Percentiles rank a stretch among this genome's conserved stretches.
Conservation (phyloP, 129 eudicot genomes). For the Pseudognaphalium luteoalbum region DNA sequence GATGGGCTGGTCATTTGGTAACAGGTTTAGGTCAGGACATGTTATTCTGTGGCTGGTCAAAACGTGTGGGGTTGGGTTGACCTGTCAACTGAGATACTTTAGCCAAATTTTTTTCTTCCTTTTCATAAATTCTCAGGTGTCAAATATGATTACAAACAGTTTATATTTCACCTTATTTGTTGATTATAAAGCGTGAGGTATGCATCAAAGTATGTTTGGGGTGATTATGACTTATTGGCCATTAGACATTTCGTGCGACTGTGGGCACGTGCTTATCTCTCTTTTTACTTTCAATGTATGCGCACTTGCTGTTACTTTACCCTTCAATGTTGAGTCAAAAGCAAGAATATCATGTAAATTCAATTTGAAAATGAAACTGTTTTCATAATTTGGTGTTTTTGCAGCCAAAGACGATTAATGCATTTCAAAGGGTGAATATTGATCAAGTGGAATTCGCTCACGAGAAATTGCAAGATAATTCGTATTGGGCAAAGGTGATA, state of each 20-base stretch:
- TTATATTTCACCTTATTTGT: background rate
- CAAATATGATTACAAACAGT: background rate
- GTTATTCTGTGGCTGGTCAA: background rate
- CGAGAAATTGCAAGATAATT: slow-evolving; percentile 64
- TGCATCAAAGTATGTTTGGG: background rate
- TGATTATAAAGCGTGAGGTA: background rate
- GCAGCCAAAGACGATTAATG: slow-evolving; percentile 76
- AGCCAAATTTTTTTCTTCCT: too few relatives aligned
- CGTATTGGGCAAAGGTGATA: slow-evolving; percentile 84
- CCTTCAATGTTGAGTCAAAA: background rate
- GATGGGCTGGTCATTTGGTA: background rate
- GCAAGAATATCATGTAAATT: background rate
- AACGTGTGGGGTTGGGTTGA: background rate
- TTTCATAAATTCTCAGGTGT: background rate
- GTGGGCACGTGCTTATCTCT: background rate
- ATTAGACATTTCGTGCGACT: background rate
- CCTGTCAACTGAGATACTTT: background rate
- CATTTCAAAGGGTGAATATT: slow-evolving; percentile 81
- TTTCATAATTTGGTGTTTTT: slow-evolving; percentile 27
- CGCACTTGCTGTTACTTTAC: background rate
- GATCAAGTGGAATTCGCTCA: slow-evolving; percentile 78
- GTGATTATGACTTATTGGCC: background rate
- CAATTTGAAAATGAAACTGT: background rate
- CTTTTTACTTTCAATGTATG: background rate
- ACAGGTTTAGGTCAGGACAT: background rate